phyloP scores from a whole-genome alignment of 139 green algal species.

The Chlamydomonas sp. region DNA sequence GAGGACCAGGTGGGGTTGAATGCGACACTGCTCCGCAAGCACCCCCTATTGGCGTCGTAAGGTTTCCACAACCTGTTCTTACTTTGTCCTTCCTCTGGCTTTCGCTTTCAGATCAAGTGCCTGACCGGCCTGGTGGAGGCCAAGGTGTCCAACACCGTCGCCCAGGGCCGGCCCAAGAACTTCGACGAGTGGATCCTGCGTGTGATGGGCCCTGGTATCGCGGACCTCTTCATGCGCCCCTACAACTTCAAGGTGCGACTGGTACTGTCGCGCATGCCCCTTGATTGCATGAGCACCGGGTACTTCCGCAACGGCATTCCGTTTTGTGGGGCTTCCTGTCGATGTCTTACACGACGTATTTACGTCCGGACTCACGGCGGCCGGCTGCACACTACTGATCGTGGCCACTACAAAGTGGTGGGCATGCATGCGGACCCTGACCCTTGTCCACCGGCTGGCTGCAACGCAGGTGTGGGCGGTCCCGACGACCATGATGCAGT shows the following conservation, averaged over 20 bases:
- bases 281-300: too few species aligned
- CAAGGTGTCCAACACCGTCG: constrained; percentile 78
- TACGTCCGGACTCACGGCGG: too few species aligned
- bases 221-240: constrained; percentile 93
- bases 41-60: too few species aligned
- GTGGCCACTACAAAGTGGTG: not conserved
- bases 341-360: too few species aligned
- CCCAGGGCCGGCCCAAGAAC: constrained; percentile 75
- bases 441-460: constrained; percentile 3
- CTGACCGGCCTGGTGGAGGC: constrained; percentile 88
- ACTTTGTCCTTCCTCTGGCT: not conserved
- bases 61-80: not conserved
- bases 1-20: constrained; percentile 79
- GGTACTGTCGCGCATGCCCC: not conserved
- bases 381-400: not conserved
- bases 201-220: constrained; percentile 88
- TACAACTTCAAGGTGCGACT: constrained; percentile 95
- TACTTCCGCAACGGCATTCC: not conserved
- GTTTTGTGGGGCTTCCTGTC: not conserved
- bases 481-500: constrained; percentile 88
- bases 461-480: constrained; percentile 80
- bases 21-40: too few species aligned
- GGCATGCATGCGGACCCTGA: not conserved
- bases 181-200: constrained; percentile 97
- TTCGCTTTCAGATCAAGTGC: constrained; percentile 66